Conservation (phyloP, 1,284 basidiomycete species). For the Inonotus hispidus region DNA sequence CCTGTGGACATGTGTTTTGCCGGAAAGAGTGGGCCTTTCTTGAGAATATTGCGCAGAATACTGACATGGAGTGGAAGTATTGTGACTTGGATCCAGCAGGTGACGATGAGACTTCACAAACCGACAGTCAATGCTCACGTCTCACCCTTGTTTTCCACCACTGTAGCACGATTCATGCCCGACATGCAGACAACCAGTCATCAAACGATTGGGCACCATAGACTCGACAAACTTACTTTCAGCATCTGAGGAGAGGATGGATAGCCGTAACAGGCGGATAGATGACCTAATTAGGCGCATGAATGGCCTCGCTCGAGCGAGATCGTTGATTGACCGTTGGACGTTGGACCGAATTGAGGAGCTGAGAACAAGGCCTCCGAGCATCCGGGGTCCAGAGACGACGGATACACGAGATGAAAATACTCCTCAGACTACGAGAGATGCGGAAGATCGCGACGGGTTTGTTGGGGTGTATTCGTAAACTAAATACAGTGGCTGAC, state of each 20-base stretch:
- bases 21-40: conserved; percentile 53
- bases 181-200: conserved; percentile 48
- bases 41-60: neutral
- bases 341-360: neutral
- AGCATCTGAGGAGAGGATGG: neutral
- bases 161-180: conserved; percentile 57
- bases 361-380: neutral
- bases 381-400: neutral
- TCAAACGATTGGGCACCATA: conserved; percentile 20
- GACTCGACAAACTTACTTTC: neutral
- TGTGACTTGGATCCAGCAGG: conserved; percentile 55
- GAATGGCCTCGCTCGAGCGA: too few relatives aligned
- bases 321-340: too few relatives aligned
- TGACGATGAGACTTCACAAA: conserved; percentile 30
- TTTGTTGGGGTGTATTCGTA: too few relatives aligned
- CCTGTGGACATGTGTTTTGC: conserved; percentile 71
- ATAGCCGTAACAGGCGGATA: neutral
- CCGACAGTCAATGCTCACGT: neutral
- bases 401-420: neutral
- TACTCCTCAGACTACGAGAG: neutral
- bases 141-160: too few relatives aligned
- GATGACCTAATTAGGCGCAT: neutral
- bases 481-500: too few relatives aligned
- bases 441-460: neutral
- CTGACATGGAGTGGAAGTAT: conserved; percentile 38